Conservation (phyloP, 305 asterid genomes). For the Fraxinus nigra region DNA sequence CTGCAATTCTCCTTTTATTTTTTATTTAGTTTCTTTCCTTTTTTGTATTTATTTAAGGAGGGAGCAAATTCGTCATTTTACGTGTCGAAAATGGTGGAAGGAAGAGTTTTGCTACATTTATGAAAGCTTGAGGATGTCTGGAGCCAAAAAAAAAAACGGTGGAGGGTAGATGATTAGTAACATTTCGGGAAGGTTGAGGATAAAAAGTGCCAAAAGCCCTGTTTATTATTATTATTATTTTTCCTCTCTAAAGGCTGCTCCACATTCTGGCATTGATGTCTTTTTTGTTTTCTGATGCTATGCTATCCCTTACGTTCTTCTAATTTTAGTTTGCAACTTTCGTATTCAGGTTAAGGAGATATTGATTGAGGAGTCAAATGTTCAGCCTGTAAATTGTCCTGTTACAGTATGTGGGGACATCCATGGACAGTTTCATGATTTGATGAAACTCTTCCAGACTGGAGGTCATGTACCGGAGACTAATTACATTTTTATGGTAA, state of each 20-base stretch:
- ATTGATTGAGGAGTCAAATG: conserved; percentile 96
- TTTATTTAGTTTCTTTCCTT: background rate
- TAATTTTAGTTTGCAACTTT: background rate
- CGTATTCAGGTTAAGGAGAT: conserved; percentile 85
- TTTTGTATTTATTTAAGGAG: background rate
- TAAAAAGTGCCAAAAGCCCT: background rate
- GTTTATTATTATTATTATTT: background rate
- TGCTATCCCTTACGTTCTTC: background rate
- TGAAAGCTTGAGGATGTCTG: background rate
- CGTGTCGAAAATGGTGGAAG: background rate
- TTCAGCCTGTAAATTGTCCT: conserved; percentile 97
- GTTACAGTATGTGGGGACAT: conserved; percentile 99
- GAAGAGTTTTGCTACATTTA: background rate
- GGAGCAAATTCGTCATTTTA: background rate
- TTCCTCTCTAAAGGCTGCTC: background rate
- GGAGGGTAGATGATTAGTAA: background rate
- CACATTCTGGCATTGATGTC: background rate
- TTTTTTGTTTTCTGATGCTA: background rate
- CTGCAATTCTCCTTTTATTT: background rate
- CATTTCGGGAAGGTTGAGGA: background rate
- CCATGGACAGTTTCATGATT: conserved; percentile 96
- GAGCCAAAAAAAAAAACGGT: background rate
- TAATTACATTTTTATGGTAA: conserved; percentile 95
- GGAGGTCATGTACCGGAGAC: conserved; percentile 99
- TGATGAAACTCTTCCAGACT: conserved; percentile 97